These are phyloP conservation scores for Penstemon eatonii DNA, from an alignment of 257 asterid genomes.

Conservation along the genomic window DNA sequence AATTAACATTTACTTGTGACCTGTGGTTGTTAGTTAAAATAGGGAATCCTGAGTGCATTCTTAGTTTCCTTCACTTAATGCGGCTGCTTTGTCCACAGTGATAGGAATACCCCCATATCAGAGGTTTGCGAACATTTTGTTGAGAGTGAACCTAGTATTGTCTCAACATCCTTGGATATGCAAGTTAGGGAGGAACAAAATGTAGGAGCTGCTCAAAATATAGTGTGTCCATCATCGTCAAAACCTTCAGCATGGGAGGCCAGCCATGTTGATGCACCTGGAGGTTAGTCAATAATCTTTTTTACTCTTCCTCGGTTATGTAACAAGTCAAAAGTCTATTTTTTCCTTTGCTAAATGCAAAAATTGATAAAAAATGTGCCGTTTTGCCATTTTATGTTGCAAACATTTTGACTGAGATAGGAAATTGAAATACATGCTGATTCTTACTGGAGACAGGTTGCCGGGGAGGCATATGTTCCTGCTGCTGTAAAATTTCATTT, in stretches of 20 bases:
- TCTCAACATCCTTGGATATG: conserved; percentile 41
- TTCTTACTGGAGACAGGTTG: no score
- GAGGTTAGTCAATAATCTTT: conserved; percentile 54
- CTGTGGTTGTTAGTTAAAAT: not conserved
- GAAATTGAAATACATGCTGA: no score
- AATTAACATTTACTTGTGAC: not conserved
- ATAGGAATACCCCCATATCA: conserved; percentile 33
- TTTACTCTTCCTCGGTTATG: not conserved
- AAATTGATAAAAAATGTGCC: not conserved
- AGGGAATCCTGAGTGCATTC: conserved; percentile 8
- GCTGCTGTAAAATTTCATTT: no score
- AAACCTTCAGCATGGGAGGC: conserved; percentile 54
- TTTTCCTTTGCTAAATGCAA: no score
- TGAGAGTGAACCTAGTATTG: conserved; percentile 47
- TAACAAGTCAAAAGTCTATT: no score
- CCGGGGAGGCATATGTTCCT: no score
- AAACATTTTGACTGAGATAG: not conserved
- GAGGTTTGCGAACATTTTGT: conserved; percentile 48
- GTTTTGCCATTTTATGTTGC: not conserved
- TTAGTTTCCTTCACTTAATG: conserved; percentile 27
- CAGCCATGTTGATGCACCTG: conserved; percentile 75
- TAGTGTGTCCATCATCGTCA: conserved; percentile 49
- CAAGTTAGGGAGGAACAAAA: conserved; percentile 46
- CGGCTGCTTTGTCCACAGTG: conserved; percentile 49
- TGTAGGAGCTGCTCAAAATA: conserved; percentile 43